phyloP scores from a whole-genome alignment of 139 green algal species.

The Spirogloea muscicola region DNA sequence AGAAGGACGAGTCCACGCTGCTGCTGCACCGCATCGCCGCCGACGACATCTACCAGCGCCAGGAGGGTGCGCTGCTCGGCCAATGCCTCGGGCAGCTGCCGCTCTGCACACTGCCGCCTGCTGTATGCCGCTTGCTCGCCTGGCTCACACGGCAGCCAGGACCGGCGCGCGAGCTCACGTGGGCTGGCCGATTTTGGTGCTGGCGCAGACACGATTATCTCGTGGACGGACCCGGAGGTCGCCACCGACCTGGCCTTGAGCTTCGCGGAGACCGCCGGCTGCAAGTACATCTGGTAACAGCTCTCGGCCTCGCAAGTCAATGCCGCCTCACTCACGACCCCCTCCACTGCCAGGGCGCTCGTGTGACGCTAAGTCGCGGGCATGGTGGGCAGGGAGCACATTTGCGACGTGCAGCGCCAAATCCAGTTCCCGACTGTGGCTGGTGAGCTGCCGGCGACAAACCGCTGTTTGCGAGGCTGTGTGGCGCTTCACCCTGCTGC shows the following conservation, averaged over 20 bases:
- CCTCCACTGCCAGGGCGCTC: background rate
- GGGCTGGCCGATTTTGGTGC: too few relatives aligned
- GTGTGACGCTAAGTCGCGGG: background rate
- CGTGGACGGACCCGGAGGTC: constrained; percentile 84
- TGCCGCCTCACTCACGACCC: background rate
- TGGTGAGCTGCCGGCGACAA: too few relatives aligned
- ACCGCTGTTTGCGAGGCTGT: too few relatives aligned
- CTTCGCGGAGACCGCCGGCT: constrained; percentile 87
- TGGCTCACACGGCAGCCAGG: too few relatives aligned
- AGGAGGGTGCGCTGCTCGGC: constrained; percentile 50
- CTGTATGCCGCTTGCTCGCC: background rate
- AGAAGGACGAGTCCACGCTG: constrained; percentile 71
- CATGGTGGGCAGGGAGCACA: constrained; percentile 41
- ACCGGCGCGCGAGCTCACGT: too few relatives aligned
- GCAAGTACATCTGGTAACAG: constrained; percentile 84
- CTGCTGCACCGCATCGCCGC: constrained; percentile 80
- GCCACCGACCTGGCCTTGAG: constrained; percentile 90
- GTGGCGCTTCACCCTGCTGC: too few relatives aligned
- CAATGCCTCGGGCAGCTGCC: too few relatives aligned
- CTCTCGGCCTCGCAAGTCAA: background rate
- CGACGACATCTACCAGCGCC: constrained; percentile 79
- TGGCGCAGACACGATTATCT: constrained; percentile 97
- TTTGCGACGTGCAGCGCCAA: constrained; percentile 44
- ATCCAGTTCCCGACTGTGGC: constrained; percentile 35
- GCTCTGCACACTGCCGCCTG: background rate